Conservation (phyloP, 2,329 filamentous ascomycete species). For the Fusarium sterilihyphosum region DNA sequence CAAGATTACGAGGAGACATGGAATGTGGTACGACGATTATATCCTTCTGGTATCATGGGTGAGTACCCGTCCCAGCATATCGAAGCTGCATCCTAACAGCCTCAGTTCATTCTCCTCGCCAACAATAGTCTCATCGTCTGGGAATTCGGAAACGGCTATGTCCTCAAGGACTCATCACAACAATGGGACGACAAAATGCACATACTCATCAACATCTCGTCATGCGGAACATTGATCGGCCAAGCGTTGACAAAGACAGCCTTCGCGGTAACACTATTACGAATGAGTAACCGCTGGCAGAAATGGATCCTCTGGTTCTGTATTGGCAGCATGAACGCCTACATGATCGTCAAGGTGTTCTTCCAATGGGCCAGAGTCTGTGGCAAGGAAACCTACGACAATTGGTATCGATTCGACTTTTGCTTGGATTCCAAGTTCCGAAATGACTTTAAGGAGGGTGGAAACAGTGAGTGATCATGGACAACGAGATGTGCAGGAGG, state of each 20-base stretch:
- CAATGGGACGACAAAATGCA: constrained; percentile 63
- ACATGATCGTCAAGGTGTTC: constrained; percentile 58
- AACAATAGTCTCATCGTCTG: constrained; percentile 58
- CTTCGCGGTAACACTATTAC: constrained; percentile 50
- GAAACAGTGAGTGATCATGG: constrained; percentile 54
- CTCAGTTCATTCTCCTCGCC: constrained; percentile 53
- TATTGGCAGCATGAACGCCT: constrained; percentile 59
- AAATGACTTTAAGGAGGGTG: constrained; percentile 59
- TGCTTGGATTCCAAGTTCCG: constrained; percentile 53
- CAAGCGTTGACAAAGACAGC: constrained; percentile 52
- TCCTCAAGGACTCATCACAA: constrained; percentile 49
- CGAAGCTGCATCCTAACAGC: neutral
- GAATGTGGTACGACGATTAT: constrained; percentile 53
- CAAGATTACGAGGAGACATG: constrained; percentile 49
- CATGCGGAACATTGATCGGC: constrained; percentile 50
- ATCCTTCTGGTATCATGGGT: constrained; percentile 52
- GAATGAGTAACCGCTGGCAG: constrained; percentile 57
- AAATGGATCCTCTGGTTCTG: constrained; percentile 58
- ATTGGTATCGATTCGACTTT: constrained; percentile 59
- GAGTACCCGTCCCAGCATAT: constrained; percentile 14
- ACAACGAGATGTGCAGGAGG: rapidly evolving
- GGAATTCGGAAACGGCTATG: constrained; percentile 60
- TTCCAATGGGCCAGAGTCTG: constrained; percentile 61
- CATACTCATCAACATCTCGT: constrained; percentile 59
- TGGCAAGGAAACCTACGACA: constrained; percentile 53